Evolutionary conservation across 1,139 yeast genomes (phyloP), one percentile per base, ranked within the genome.

Genomic region (Oligophagozyma castellii): DNA sequence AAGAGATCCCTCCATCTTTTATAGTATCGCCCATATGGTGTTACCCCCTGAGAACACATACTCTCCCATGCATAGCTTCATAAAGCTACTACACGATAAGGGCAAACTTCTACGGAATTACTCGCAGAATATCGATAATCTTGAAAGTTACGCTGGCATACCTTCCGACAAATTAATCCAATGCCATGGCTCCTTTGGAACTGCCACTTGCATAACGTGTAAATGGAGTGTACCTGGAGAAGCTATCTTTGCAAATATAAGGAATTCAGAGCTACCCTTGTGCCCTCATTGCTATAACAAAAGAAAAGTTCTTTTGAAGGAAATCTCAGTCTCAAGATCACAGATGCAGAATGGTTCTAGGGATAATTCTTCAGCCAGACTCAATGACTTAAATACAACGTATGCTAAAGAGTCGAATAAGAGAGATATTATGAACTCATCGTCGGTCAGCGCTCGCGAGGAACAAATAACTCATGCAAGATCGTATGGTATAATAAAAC

Each of bases 111-210:
- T 89, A 34, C 64, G 95, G 40, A 84, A 84, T 50, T 89, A 89
- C 53, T 84, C 98, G 1, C 98, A 89, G 49, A 89, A 89, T 48
- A 89, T 89, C 34, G 98, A 89, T 54, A 84, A 86, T 49, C 55
- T 89, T 33, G 98, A 89, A 55, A 69, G 74, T 15, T 71, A 72
- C 43, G 95, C 84, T 0, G 95, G 95, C 1, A 66, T 89, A 5
- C 51, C 62, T 2, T 55, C 63, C 1, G 81, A 76, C 1, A 76
- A 72, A 44, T 53, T 83, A 34, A 78, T 89, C 19, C 96, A 86
- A 53, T 89, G 98, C 48, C 98, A 89, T 53, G 98, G 98, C 0
- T 81, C 95, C 1, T 86, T 89, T 57, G 95, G 94, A 0, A 68
- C 72, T 0, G 96, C 95, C 2, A 70, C 86, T 2, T 89, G 96